Evolutionary conservation across 768 basidiomycete species (phyloP), one percentile per base, ranked within the genome.

Genomic region (Sporobolomyces pararoseus): DNA sequence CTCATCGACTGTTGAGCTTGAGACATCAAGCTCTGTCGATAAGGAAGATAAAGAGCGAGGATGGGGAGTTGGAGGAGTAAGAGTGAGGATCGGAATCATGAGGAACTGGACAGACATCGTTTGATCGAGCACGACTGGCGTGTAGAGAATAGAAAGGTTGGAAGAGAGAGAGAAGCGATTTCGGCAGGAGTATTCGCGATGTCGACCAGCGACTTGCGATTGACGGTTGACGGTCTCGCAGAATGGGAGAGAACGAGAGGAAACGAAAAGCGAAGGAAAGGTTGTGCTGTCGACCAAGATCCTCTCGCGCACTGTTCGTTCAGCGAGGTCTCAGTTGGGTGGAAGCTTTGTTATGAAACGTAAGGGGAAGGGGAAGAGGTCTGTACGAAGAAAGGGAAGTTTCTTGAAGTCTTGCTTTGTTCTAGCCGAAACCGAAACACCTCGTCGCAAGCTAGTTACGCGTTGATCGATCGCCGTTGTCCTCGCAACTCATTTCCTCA

Each of bases 351-450:
- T 49, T 34, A 44, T 50, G 60, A 60, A 44, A 60, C 59, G n/a
- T 31, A 44, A 32, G 59, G 59, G 59, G 29, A 60, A 47, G 42
- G 23, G 21, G 32, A 37, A 35, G 13, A 55, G 54, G 35, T 37
- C 16, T 10, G n/a, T 34, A 32, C 9, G 49, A 27, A 63, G 61
- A 63, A 63, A 63, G 61, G 61, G 61, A 52, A 14, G 61, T 52
- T 51, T 21, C 49, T 23, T 3, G 46, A 2, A 14, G 60, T 61
- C 60, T 61, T 42, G 39, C 39, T 42, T 42, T 42, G 39, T 42
- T 42, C 39, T n/a, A n/a, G n/a, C n/a, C n/a, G n/a, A n/a, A n/a
- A n/a, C n/a, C n/a, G n/a, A n/a, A n/a, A n/a, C n/a, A n/a, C n/a
- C n/a, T n/a, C n/a, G n/a, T n/a, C n/a, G n/a, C n/a, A n/a, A n/a